phyloP scores from a whole-genome alignment of 257 asterid species.

The Ehretia macrophylla region DNA sequence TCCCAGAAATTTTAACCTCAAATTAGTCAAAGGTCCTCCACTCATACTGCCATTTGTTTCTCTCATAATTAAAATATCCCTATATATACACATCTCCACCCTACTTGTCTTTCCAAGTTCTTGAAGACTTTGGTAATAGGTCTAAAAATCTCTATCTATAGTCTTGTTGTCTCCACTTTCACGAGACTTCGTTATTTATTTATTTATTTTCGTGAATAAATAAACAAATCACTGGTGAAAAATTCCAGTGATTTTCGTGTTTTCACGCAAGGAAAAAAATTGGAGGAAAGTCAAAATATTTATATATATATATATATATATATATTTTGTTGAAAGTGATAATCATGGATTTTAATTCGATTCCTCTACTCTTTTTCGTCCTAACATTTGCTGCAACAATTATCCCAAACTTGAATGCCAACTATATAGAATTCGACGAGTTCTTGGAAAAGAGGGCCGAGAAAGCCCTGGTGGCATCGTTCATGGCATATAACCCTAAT shows the following conservation, averaged over 20 bases:
- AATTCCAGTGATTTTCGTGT: no score
- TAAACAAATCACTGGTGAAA: no score
- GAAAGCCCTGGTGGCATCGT: conserved; percentile 41
- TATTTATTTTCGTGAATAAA: no score
- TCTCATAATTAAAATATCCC: neutral
- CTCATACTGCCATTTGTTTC: no score
- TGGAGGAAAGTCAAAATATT: no score
- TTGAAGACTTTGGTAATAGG: neutral
- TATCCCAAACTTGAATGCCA: conserved; percentile 30
- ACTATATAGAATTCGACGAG: conserved; percentile 45
- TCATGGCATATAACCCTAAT: conserved; percentile 45
- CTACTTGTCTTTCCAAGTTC: neutral
- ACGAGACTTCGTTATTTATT: no score
- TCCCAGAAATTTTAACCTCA: no score
- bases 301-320: no score
- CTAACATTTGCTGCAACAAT: conserved; percentile 11
- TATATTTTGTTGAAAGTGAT: neutral
- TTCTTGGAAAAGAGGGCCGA: conserved; percentile 37
- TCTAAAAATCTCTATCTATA: no score
- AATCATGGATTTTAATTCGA: neutral
- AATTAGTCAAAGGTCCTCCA: no score
- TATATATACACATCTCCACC: neutral
- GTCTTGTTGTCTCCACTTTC: no score
- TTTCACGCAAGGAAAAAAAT: no score
- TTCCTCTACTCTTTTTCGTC: conserved; percentile 17